These are phyloP conservation scores for Lolium rigidum DNA, from an alignment of 176 grass and related monocot species.

Conservation along the genomic window DNA sequence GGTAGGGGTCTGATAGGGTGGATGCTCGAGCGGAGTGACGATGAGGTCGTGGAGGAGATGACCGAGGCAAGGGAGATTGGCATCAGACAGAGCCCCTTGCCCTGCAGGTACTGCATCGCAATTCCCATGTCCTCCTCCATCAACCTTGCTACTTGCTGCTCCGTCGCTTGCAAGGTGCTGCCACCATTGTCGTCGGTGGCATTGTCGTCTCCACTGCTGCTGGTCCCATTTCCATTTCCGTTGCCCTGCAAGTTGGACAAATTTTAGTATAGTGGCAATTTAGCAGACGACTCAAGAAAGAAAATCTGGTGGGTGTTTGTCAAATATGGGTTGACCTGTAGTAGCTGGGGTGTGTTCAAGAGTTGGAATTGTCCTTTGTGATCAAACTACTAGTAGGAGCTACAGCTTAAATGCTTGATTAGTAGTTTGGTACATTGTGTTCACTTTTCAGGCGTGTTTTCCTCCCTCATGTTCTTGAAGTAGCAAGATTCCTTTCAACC, in stretches of 20 bases:
- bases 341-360: constrained; percentile 21
- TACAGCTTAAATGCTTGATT: constrained; percentile 44
- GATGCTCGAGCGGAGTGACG: constrained; percentile 47
- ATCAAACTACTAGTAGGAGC: constrained; percentile 6
- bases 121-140: constrained; percentile 98
- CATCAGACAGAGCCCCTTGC: constrained; percentile 96
- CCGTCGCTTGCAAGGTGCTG: constrained; percentile 67
- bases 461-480: constrained; percentile 40
- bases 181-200: constrained; percentile 39
- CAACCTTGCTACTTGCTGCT: constrained; percentile 86
- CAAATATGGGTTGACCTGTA: constrained; percentile 27
- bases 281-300: neutral
- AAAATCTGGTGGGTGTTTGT: neutral
- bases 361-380: constrained; percentile 43
- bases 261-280: neutral
- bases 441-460: constrained; percentile 54
- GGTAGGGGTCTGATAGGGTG: neutral
- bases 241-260: constrained; percentile 39
- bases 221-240: constrained; percentile 30
- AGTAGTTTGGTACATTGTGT: constrained; percentile 25
- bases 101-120: constrained; percentile 97
- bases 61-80: constrained; percentile 84
- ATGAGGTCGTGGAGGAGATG: constrained; percentile 74
- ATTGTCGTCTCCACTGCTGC: constrained; percentile 34
- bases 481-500: constrained; percentile 44